phyloP scores from a whole-genome alignment of 73 alveolate genomes.

The Stentor coeruleus region DNA sequence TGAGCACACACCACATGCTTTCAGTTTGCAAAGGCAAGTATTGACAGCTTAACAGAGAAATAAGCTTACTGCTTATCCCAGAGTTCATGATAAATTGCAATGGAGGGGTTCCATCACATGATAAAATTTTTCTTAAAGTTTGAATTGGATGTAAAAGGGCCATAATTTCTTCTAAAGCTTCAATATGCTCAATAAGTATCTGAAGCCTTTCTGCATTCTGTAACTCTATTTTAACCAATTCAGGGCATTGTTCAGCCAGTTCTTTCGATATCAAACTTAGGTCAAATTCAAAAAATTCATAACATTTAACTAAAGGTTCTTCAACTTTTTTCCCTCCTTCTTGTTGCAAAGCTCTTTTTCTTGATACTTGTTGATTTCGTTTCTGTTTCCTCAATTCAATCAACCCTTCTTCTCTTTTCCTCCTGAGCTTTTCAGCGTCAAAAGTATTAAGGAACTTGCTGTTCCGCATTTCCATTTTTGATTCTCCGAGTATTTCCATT shows the following conservation, averaged over 20 bases:
- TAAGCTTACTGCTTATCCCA: conserved; percentile 80
- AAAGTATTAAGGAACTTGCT: background rate
- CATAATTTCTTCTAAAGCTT: background rate
- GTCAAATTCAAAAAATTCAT: background rate
- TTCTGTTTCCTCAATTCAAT: conserved; percentile 1
- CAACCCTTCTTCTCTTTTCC: conserved; percentile 2
- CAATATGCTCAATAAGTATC: background rate
- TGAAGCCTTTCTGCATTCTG: background rate
- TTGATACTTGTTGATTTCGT: background rate
- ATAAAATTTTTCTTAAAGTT: conserved; percentile 91
- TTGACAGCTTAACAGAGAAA: conserved; percentile 66
- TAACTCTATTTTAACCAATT: background rate
- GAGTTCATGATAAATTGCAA: conserved; percentile 90
- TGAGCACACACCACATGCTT: conserved; percentile 94
- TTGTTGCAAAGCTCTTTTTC: background rate
- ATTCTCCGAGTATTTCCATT: conserved; percentile 1
- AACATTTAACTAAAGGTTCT: background rate
- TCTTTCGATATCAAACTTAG: background rate
- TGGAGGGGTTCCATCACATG: conserved; percentile 74
- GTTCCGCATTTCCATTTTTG: background rate
- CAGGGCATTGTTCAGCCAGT: background rate
- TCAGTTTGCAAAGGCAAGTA: conserved; percentile 85
- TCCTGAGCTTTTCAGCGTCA: conserved; percentile 1
- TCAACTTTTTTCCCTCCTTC: background rate
- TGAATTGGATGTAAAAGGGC: conserved; percentile 10